Conservation (phyloP, 352 stramenopile species). For the Phytophthora vignae region DNA sequence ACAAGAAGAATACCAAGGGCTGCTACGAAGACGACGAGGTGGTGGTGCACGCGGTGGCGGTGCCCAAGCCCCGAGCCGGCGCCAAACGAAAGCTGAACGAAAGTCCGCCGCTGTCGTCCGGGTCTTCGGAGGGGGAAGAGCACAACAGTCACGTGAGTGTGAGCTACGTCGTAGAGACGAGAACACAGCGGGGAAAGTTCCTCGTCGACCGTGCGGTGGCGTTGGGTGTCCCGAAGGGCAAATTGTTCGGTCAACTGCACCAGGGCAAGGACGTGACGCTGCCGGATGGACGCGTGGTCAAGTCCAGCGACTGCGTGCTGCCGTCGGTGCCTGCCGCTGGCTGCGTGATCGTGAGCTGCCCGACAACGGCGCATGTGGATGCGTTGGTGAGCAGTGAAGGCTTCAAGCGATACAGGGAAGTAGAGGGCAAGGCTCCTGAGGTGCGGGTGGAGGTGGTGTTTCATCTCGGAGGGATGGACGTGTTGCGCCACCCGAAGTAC, state of each 20-base stretch:
- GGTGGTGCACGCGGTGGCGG: constrained; percentile 51
- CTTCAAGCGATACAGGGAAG: constrained; percentile 57
- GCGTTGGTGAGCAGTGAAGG: constrained; percentile 48
- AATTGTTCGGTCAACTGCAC: constrained; percentile 81
- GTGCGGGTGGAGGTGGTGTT: constrained; percentile 71
- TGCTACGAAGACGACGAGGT: constrained; percentile 73
- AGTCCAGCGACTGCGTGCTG: constrained; percentile 74
- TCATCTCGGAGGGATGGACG: constrained; percentile 55
- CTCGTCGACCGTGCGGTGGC: constrained; percentile 73
- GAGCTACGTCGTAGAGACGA: constrained; percentile 84
- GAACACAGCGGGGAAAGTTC: constrained; percentile 78
- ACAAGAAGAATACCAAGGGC: background rate
- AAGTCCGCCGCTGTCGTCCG: constrained; percentile 14
- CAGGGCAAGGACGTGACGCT: constrained; percentile 83
- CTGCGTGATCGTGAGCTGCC: constrained; percentile 70
- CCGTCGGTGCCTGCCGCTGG: constrained; percentile 60
- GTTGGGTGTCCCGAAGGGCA: constrained; percentile 79
- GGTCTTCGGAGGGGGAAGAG: constrained; percentile 11
- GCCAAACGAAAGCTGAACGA: constrained; percentile 71
- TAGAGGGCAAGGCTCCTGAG: constrained; percentile 21
- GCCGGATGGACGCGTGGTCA: constrained; percentile 65
- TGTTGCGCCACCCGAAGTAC: constrained; percentile 72
- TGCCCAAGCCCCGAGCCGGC: constrained; percentile 40
- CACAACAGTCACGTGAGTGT: constrained; percentile 50
- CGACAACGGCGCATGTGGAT: constrained; percentile 67